These are phyloP conservation scores for Penicillium thymicola DNA, from an alignment of 2,329 filamentous ascomycete genomes.

Conservation along the genomic window DNA sequence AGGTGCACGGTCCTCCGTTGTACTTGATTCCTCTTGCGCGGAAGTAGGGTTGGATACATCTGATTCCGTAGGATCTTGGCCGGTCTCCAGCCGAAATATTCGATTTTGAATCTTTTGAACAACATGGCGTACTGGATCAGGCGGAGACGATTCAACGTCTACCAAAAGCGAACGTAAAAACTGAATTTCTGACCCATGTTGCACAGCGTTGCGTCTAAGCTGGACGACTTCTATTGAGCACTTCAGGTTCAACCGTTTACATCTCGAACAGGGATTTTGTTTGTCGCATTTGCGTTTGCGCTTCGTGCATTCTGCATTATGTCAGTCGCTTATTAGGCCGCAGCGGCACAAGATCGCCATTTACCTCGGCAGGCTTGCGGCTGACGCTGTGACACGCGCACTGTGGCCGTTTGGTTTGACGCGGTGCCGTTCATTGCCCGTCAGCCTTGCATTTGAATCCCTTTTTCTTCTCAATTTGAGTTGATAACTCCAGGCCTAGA, in stretches of 20 bases:
- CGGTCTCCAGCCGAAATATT: constrained; percentile 23
- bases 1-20: background rate
- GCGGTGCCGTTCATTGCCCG: background rate
- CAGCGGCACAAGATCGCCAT: background rate
- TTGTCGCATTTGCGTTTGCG: constrained; percentile 29
- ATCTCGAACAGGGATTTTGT: constrained; percentile 24
- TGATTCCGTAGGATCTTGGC: constrained; percentile 3
- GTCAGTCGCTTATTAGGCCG: constrained; percentile 6
- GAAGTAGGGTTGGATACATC: constrained; percentile 1
- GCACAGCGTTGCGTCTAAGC: constrained; percentile 23
- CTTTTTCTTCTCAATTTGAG: background rate
- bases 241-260: constrained; percentile 21
- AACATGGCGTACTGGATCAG: constrained; percentile 6
- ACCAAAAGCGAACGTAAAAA: constrained; percentile 22
- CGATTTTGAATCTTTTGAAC: constrained; percentile 15
- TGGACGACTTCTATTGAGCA: constrained; percentile 27
- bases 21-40: constrained; percentile 3
- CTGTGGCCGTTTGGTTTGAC: constrained; percentile 4
- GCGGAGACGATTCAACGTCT: constrained; percentile 18
- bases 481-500: background rate
- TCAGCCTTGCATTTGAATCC: background rate
- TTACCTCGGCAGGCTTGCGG: constrained; percentile 26
- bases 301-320: constrained; percentile 24
- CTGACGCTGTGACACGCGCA: constrained; percentile 26
- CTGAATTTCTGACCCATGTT: constrained; percentile 27